phyloP scores from a whole-genome alignment of 805 yeast genomes.

The Kluyveromyces lactis region DNA sequence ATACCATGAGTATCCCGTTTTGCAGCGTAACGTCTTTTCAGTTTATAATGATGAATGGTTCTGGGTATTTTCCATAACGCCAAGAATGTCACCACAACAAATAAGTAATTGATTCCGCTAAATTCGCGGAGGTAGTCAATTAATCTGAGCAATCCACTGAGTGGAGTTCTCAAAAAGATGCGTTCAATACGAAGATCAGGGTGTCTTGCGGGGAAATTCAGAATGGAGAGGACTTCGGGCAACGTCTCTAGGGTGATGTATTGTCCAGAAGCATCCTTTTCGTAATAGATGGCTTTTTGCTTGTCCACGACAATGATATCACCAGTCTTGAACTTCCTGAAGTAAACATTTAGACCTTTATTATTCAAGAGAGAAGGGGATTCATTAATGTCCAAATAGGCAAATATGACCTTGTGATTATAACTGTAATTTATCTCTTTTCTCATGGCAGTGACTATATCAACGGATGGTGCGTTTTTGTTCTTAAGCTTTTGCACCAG shows the following conservation, averaged over 20 bases:
- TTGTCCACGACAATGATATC: constrained; percentile 47
- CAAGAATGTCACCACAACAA: constrained; percentile 5
- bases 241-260: constrained; percentile 29
- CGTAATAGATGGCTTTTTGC: constrained; percentile 30
- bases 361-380: constrained; percentile 24
- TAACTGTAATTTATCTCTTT: constrained; percentile 39
- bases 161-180: constrained; percentile 39
- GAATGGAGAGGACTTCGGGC: constrained; percentile 26
- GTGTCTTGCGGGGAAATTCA: constrained; percentile 29
- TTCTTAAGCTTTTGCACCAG: constrained; percentile 37
- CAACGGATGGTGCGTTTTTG: constrained; percentile 34
- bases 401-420: constrained; percentile 35
- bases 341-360: constrained; percentile 14
- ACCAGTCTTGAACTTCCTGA: constrained; percentile 36
- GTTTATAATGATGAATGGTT: constrained; percentile 6
- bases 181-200: constrained; percentile 10
- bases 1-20: constrained; percentile 19
- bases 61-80: constrained; percentile 4
- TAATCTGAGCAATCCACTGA: constrained; percentile 29
- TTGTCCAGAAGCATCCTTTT: constrained; percentile 30
- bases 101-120: constrained; percentile 38
- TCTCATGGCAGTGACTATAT: constrained; percentile 42
- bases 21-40: constrained; percentile 13
- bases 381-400: constrained; percentile 44
- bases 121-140: constrained; percentile 38